Base-by-base conservation (phyloP, 768 basidiomycete genomes). In the Suillus subalutaceus region DNA sequence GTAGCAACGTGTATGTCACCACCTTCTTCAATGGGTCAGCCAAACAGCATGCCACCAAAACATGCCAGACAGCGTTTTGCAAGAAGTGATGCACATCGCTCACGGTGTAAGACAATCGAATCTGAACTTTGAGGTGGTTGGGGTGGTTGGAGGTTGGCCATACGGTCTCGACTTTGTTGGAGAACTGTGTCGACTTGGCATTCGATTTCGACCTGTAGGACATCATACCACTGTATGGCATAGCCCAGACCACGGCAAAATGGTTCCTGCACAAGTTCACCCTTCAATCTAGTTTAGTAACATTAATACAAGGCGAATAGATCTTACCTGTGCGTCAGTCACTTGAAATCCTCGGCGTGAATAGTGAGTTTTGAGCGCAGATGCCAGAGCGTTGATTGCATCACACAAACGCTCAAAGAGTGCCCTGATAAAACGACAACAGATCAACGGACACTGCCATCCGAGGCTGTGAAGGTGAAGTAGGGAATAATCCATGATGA, bases 371-470 rank as follows among this genome's bases (percentile, higher is more conserved):
- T 37, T n/a, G 41, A 61, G 30, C 0, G 16, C 52, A n/a, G 30
- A 32, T 2, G 66, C 52, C 8, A 59, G 20, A 7, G n/a, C 20
- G 59, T 78, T 57, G 66, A 70, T 67, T 62, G 63, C 26, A 58
- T 82, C 75, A 26, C 78, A 81, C 0, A 80, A 79, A 0, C 71
- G 67, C 64, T 81, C 75, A 57, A 81, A 82, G 1, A 81, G 64
- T 1, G 75, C 73, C 0, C 61, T n/a, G 64, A 64, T 79, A 80
- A 62, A 80, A 79, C 1, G 76, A 67, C 0, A 81, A 67, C 0
- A 80, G 68, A 2, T 78, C 72, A 6, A 80, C 68, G 0, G 70
- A 75, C 0, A 74, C 68, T 0, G 67, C 67, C 48, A 71, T 65
- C 0, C 66, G 48, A 0, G 74, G 70, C 38, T 70, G 67, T 7